Conservation (phyloP, 345 rosid genomes). For the Arabidopsis thaliana region DNA sequence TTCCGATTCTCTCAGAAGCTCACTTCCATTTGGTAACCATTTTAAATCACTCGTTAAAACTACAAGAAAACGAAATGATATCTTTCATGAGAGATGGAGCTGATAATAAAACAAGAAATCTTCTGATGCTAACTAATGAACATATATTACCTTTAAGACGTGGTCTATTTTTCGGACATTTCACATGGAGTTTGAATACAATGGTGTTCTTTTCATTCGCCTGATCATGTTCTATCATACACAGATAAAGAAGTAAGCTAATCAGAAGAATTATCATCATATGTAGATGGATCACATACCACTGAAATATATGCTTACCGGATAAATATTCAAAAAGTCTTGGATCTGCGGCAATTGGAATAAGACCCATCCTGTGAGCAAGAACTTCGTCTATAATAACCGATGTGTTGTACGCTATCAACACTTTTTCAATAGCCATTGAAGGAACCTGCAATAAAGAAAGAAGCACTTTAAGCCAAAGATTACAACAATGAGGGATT, state of each 20-base stretch:
- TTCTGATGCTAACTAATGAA: slow-evolving; percentile 22
- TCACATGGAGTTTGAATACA: slow-evolving; percentile 87
- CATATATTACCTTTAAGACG: slow-evolving; percentile 62
- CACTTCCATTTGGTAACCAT: slow-evolving; percentile 93
- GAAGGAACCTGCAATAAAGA: slow-evolving; percentile 70
- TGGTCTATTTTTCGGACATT: slow-evolving; percentile 52
- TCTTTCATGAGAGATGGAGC: slow-evolving; percentile 19
- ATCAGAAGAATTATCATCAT: not conserved
- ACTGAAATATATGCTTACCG: slow-evolving; percentile 50
- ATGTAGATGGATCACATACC: not conserved
- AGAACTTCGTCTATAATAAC: slow-evolving; percentile 90
- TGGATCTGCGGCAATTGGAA: slow-evolving; percentile 84
- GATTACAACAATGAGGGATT: not conserved
- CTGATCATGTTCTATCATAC: slow-evolving; percentile 63
- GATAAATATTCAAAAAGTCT: slow-evolving; percentile 86
- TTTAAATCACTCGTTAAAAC: slow-evolving; percentile 70
- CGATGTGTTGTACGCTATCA: slow-evolving; percentile 89
- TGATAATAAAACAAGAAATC: not conserved
- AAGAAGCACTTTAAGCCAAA: slow-evolving; percentile 1
- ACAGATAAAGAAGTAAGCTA: slow-evolving; percentile 18
- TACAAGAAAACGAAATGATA: slow-evolving; percentile 43
- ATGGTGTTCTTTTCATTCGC: slow-evolving; percentile 91
- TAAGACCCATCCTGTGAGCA: slow-evolving; percentile 91
- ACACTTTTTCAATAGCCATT: slow-evolving; percentile 94
- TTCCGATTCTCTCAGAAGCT: slow-evolving; percentile 63